Conservation (phyloP, 768 basidiomycete species). For the Cubamyces lactineus region DNA sequence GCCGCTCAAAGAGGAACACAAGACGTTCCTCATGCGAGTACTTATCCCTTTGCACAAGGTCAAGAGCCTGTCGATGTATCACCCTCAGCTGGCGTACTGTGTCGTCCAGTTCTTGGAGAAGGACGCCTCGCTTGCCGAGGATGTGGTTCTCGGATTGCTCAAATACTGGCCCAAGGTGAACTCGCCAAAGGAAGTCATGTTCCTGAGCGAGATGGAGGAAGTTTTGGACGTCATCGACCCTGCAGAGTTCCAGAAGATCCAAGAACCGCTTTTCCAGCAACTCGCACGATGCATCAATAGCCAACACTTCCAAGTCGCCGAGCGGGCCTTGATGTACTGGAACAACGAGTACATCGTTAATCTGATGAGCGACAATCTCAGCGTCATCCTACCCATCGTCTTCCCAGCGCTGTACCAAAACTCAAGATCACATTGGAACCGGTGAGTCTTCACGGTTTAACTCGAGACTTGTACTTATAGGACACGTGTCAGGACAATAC, state of each 20-base stretch:
- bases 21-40: constrained; percentile 92
- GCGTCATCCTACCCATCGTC: constrained; percentile 88
- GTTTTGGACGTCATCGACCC: constrained; percentile 98
- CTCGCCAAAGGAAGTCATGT: constrained; percentile 99
- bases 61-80: constrained; percentile 96
- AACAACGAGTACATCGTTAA: constrained; percentile 99
- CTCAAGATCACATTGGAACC: constrained; percentile 98
- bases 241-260: constrained; percentile 94
- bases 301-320: constrained; percentile 99
- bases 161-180: constrained; percentile 99
- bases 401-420: constrained; percentile 96
- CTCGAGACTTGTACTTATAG: not conserved
- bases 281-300: constrained; percentile 97
- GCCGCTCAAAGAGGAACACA: constrained; percentile 99
- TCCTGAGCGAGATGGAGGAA: constrained; percentile 98
- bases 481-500: constrained; percentile 78
- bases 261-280: constrained; percentile 90
- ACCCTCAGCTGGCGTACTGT: constrained; percentile 99
- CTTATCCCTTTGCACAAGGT: constrained; percentile 97
- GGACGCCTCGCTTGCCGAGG: constrained; percentile 88
- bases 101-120: constrained; percentile 99
- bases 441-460: constrained; percentile 55
- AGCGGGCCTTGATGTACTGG: constrained; percentile 96
- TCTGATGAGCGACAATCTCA: constrained; percentile 96
- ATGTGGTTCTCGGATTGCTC: constrained; percentile 94